Base-by-base conservation (phyloP, 2,329 filamentous ascomycete genomes). In the Venturiaceae sp. region DNA sequence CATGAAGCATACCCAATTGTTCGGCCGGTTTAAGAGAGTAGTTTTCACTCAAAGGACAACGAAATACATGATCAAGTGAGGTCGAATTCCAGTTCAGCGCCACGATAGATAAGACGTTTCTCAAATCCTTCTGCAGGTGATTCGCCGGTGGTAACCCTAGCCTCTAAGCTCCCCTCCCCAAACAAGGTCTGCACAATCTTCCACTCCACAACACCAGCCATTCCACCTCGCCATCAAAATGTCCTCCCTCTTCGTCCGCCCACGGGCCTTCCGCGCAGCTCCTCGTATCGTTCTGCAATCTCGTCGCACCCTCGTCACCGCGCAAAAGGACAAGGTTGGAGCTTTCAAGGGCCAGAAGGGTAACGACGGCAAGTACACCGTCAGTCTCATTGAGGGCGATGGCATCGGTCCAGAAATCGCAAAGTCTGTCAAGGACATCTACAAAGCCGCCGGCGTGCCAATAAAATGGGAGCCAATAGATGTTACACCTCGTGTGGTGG, bases 391-490 rank as follows among this genome's bases (percentile, higher is more conserved):
- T 66, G 95, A 99, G 83, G 94, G 95, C 77, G 95, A 99, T 72
- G 94, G 94, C 74, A 99, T 99, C 74, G 94, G 94, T 62, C 94
- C 94, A 64, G 92, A 99, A 80, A 99, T 99, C 72, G 86, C 94
- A 65, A 86, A 96, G 77, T 95, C 94, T 55, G 92, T 99, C 71
- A 99, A 97, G 85, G 90, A 96, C 75, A 99, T 99, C 77, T 99
- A 96, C 80, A 82, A 74, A 58, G 61, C n/a, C 39, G 55, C 55
- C 16, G 44, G 44, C 19, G 84, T 88, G 61, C 94, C 94, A 63
- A 87, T 99, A 75, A 86, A 92, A 73, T 99, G 94, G 94, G 95
- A 99, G 76, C 86, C 92, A 63, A 87, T 96, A 71, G 94, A 97
- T 75, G 94, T 99, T 65, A 96, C 91, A 58, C 94, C 94, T 63